Base-by-base conservation (phyloP, 257 asterid genomes). In the Penstemon barbatus region DNA sequence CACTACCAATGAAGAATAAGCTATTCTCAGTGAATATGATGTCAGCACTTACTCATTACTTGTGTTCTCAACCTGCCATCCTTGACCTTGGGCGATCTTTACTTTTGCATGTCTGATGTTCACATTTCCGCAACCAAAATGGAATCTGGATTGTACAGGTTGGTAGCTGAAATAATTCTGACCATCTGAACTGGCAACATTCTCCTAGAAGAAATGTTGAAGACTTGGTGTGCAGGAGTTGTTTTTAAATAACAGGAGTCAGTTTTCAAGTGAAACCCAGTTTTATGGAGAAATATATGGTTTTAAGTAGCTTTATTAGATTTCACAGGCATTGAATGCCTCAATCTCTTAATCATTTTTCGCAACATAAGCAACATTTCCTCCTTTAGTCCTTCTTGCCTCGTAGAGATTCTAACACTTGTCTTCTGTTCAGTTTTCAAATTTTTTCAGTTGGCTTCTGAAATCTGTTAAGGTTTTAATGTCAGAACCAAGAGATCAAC, bases 371-470 rank as follows among this genome's bases (percentile, higher is more conserved):
- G 56, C 63, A 61, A 33, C 25, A 62, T 62, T 71, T 72, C 19
- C 53, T 58, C n/a, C 51, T 57, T 33, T 57, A 64, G 66, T 50
- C 51, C n/a, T n/a, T n/a, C 57, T 53, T 50, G 41, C 56, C 45
- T 68, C 63, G 13, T 57, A 46, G 69, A 54, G 63, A 67, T 64
- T 78, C 81, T 79, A 66, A 75, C 69, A 60, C 73, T 9, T 73
- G 73, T 69, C 50, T 75, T 80, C 59, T 61, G 65, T 74, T 61
- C 87, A 94, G 99, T 94, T 88, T 75, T 89, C 99, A 72, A 94
- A 90, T 80, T 94, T 94, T 82, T 91, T 94, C 95, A 87, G 84
- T 81, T 94, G 99, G 99, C 97, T 94, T 81, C 89, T 85, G 69
- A 94, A 88, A 81, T 87, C 86, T 51, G 93, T 86, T 77, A 91